Evolutionary conservation across 257 asterid genomes (phyloP).

Genomic region (Hygrophila difformis): DNA sequence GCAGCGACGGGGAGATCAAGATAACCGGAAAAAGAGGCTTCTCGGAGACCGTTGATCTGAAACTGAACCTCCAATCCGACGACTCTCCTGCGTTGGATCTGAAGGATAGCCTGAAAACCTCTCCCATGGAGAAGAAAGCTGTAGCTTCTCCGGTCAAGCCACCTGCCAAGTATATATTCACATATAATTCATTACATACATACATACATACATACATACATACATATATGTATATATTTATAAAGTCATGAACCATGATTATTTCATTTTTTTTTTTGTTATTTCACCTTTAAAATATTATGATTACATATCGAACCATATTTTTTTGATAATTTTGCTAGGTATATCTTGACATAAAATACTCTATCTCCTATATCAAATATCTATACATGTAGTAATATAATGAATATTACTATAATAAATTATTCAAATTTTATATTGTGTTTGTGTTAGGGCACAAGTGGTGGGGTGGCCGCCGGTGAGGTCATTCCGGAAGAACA

Average conservation of each 20-base stretch:
- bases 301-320: no score
- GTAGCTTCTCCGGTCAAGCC: conserved; percentile 36
- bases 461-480: conserved; percentile 97
- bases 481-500: conserved; percentile 70
- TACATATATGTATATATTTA: neutral
- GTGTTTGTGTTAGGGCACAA: conserved; percentile 50
- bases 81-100: conserved; percentile 26
- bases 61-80: conserved; percentile 40
- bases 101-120: conserved; percentile 19
- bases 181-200: neutral
- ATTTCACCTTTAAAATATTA: no score
- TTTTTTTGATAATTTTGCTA: no score
- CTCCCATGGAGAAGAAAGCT: conserved; percentile 19
- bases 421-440: no score
- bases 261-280: no score
- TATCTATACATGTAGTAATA: no score
- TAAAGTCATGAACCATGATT: no score
- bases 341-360: no score
- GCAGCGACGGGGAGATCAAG: conserved; percentile 22
- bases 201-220: neutral
- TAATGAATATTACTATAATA: no score
- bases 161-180: conserved; percentile 36
- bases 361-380: no score
- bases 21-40: conserved; percentile 41
- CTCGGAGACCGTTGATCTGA: conserved; percentile 56